Conservation (phyloP, 1,284 basidiomycete genomes). For the Hemileia vastatrix region DNA sequence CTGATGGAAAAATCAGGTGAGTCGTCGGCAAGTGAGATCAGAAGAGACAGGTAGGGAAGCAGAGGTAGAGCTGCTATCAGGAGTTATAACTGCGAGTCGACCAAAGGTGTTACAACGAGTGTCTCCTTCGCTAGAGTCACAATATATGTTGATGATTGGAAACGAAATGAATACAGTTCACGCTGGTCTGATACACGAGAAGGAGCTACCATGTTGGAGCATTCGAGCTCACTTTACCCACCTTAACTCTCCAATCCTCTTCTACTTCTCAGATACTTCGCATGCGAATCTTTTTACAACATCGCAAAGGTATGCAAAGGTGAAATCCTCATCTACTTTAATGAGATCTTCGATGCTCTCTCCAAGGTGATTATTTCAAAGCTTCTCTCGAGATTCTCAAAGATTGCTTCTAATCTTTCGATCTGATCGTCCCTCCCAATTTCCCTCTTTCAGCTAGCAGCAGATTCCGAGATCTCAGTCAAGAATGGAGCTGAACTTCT, state of each 20-base stretch:
- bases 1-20: constrained; percentile 85
- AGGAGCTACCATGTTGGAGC: background rate
- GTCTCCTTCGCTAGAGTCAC: too few relatives aligned
- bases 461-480: constrained; percentile 89
- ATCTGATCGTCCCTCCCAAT: background rate
- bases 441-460: constrained; percentile 60
- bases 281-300: constrained; percentile 95
- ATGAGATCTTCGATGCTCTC: constrained; percentile 91
- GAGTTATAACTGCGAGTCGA: too few relatives aligned
- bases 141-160: too few relatives aligned
- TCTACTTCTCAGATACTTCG: constrained; percentile 61
- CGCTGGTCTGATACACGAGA: too few relatives aligned
- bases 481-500: constrained; percentile 98
- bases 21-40: background rate
- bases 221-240: background rate
- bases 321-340: constrained; percentile 92
- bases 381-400: too few relatives aligned
- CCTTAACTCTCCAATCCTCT: background rate
- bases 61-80: background rate
- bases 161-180: too few relatives aligned
- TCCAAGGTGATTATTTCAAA: constrained; percentile 74
- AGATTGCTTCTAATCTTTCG: constrained; percentile 2
- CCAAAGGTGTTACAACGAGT: too few relatives aligned
- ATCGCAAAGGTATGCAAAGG: constrained; percentile 95
- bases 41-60: background rate